A percentile compares a stretch with the other conserved stretches of the same genome.
Conservation (phyloP, 2,329 filamentous ascomycete species). For the Fusarium sp. region DNA sequence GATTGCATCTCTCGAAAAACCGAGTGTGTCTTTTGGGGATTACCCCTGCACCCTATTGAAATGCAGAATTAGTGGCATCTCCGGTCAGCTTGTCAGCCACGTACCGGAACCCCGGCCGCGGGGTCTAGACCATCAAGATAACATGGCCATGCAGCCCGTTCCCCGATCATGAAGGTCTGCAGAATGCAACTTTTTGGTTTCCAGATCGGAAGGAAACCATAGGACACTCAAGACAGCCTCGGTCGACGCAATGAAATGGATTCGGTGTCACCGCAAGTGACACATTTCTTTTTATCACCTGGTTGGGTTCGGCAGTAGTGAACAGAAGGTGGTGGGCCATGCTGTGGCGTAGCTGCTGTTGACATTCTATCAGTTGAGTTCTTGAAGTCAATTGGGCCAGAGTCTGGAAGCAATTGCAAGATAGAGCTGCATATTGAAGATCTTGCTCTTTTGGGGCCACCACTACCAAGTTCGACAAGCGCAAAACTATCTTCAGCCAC, state of each 20-base stretch:
- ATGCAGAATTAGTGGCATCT: not conserved
- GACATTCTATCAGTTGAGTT: not conserved
- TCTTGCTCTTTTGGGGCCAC: slow-evolving; percentile 15
- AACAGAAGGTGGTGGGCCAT: slow-evolving; percentile 11
- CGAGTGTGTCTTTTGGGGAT: not conserved
- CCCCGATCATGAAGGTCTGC: slow-evolving; percentile 14
- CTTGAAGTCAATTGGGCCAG: slow-evolving; percentile 2
- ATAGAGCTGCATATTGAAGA: slow-evolving; percentile 17
- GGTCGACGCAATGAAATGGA: not conserved
- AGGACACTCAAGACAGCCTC: not conserved
- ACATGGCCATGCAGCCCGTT: not conserved
- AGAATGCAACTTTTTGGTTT: not conserved
- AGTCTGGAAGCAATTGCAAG: not conserved
- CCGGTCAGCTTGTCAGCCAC: not conserved
- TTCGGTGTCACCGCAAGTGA: slow-evolving; percentile 1
- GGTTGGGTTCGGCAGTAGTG: slow-evolving; percentile 7
- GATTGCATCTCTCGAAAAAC: not conserved
- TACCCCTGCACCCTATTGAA: not conserved
- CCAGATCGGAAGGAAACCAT: slow-evolving; percentile 15
- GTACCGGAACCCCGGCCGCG: slow-evolving; percentile 14
- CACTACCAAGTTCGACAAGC: not conserved
- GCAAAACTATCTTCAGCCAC: slow-evolving; percentile 9
- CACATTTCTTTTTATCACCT: not conserved
- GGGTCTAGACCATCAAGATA: slow-evolving; percentile 28
- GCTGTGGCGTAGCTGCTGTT: slow-evolving; percentile 9